These are phyloP conservation scores for Verticillium dahliae DNA, from an alignment of 2,329 filamentous ascomycete species.

Conservation along the genomic window DNA sequence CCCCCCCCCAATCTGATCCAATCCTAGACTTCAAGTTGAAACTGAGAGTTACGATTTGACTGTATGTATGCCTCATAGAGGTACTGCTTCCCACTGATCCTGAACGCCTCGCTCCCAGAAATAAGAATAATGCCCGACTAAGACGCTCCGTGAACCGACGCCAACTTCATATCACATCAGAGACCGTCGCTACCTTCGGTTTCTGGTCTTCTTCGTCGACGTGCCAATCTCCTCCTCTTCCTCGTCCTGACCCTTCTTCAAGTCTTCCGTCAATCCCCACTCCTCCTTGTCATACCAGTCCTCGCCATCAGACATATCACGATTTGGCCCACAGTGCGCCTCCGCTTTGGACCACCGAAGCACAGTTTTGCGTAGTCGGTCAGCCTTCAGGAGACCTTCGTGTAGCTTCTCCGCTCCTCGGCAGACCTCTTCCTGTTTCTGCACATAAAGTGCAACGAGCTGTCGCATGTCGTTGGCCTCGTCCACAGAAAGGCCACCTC, in stretches of 20 bases:
- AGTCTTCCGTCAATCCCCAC: constrained; percentile 66
- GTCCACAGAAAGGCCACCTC: constrained; percentile 62
- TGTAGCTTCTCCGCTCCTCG: constrained; percentile 63
- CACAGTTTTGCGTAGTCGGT: constrained; percentile 65
- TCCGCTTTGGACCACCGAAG: constrained; percentile 73
- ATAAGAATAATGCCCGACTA: background rate
- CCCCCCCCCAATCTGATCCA: background rate
- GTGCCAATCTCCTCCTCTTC: constrained; percentile 68
- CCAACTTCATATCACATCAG: background rate
- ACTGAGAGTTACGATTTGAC: background rate
- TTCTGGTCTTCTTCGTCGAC: constrained; percentile 52
- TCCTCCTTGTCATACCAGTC: constrained; percentile 84
- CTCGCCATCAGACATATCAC: constrained; percentile 81
- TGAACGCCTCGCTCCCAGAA: constrained; percentile 1
- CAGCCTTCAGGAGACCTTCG: constrained; percentile 64
- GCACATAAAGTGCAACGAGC: constrained; percentile 68
- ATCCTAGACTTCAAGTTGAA: background rate
- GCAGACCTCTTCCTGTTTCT: constrained; percentile 81
- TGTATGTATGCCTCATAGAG: background rate
- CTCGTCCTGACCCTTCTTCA: constrained; percentile 76
- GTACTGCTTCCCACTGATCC: background rate
- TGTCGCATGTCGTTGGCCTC: constrained; percentile 76
- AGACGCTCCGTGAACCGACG: background rate
- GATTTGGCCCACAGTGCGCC: constrained; percentile 57
- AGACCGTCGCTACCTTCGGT: constrained; percentile 34